Base-by-base conservation (phyloP, 129 eudicot genomes). In the Mikania micrantha region DNA sequence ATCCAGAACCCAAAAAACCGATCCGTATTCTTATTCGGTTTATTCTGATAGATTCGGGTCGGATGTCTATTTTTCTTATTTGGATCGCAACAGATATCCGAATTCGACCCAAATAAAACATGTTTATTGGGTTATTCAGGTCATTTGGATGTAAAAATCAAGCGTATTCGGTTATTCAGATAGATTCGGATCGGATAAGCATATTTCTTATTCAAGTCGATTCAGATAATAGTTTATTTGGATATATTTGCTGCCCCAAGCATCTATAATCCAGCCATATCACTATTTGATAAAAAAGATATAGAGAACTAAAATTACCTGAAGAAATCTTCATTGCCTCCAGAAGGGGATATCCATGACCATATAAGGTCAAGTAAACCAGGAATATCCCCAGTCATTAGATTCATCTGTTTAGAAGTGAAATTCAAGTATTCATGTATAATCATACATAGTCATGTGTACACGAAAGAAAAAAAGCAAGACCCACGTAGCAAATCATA, bases 301-400 rank as follows among this genome's bases (percentile, higher is more conserved):
- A 21, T 9, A 2, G n/a, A 58, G 13, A 54, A 44, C 53, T 47
- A 53, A 61, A 12, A 17, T 75, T 80, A 88, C 98, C 96, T 84
- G 90, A 86, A 86, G 44, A 79, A 71, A 73, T 80, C 79, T 65
- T 77, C 84, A 35, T 84, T 82, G 50, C 83, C 85, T 48, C 87
- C 96, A 11, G 95, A 86, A 74, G 98, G 90, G 20, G 95, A 89
- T 78, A 93, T 83, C 96, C 95, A 93, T 47, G 92, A 89, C 91
- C 91, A 93, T 31, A 93, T 77, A 70, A 84, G 90, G 80, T 93
- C 96, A 73, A 93, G 89, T 71, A 89, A 74, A 78, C 66, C 80
- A 56, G 93, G 95, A 72, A 93, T 83, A 78, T 93, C 85, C 35
- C 87, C 99, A 53, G 87, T 62, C 95, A 93, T 88, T 65, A 93